phyloP scores from a whole-genome alignment of 768 basidiomycete genomes.

The Piloderma croceum region DNA sequence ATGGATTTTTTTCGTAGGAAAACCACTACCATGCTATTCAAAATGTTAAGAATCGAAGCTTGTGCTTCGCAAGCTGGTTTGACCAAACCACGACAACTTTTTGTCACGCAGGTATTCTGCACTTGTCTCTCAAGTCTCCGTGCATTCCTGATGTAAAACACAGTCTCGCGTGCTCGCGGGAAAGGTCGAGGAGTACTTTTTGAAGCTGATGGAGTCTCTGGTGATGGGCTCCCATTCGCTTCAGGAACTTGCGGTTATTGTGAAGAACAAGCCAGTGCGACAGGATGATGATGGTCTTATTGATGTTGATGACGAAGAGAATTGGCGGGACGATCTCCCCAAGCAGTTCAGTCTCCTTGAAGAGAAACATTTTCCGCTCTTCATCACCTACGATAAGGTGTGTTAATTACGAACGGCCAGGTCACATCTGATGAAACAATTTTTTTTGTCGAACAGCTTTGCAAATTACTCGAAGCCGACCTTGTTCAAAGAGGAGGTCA shows the following conservation, averaged over 20 bases:
- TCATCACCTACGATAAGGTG: conserved; percentile 61
- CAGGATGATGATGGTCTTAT: conserved; percentile 24
- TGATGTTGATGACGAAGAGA: conserved; percentile 38
- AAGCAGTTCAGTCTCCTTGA: conserved; percentile 46
- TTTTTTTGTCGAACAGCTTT: too few species aligned
- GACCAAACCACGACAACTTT: conserved; percentile 56
- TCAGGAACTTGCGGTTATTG: conserved; percentile 32
- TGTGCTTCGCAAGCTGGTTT: conserved; percentile 36
- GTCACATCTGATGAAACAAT: too few species aligned
- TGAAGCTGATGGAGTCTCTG: conserved; percentile 43
- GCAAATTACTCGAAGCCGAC: too few species aligned
- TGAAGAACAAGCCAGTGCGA: conserved; percentile 2
- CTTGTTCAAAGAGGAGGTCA: too few species aligned
- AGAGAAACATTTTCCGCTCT: conserved; percentile 64
- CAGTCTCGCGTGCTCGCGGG: conserved; percentile 57
- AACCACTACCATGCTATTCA: conserved; percentile 74
- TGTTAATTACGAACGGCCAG: too few species aligned
- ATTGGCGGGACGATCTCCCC: conserved; percentile 43
- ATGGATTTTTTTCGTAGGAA: too few species aligned
- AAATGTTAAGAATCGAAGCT: conserved; percentile 66
- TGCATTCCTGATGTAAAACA: too few species aligned
- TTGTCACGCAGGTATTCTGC: too few species aligned
- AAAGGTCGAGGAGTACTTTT: conserved; percentile 69
- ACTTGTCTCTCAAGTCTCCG: too few species aligned
- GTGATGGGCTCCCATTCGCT: conserved; percentile 29